phyloP scores from a whole-genome alignment of 2,329 filamentous ascomycete species.

The Verticillium dahliae region DNA sequence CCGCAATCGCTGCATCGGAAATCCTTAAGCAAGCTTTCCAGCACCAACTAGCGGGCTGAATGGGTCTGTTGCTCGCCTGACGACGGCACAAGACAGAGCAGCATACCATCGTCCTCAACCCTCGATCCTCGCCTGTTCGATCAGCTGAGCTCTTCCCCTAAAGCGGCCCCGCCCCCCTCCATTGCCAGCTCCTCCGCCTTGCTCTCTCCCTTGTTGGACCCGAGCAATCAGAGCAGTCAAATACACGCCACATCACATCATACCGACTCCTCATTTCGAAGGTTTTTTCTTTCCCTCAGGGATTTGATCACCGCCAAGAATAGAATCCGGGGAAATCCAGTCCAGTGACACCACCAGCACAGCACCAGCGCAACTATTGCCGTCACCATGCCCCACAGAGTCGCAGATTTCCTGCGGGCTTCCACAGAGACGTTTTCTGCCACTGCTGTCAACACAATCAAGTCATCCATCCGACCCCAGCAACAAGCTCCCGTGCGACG shows the following conservation, averaged over 20 bases:
- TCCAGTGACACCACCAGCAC: background rate
- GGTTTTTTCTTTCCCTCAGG: conserved; percentile 6
- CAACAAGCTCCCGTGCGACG: conserved; percentile 2
- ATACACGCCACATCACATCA: conserved; percentile 3
- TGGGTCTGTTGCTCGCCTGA: background rate
- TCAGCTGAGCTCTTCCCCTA: background rate
- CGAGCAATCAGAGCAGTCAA: background rate
- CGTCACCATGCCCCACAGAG: conserved; percentile 48
- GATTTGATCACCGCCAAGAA: conserved; percentile 6
- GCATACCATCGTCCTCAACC: background rate
- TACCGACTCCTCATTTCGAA: background rate
- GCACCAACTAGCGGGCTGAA: background rate
- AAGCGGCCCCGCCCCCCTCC: background rate
- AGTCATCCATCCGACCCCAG: conserved; percentile 27
- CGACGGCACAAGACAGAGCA: background rate
- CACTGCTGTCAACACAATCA: conserved; percentile 36
- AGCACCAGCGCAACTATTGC: conserved; percentile 7
- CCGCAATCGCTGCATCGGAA: background rate
- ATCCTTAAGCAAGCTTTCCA: background rate
- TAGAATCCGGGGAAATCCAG: conserved; percentile 4
- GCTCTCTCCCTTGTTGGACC: background rate
- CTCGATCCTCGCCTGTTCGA: background rate
- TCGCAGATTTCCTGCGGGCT: conserved; percentile 50
- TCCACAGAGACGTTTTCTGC: conserved; percentile 39
- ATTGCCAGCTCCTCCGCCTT: background rate